phyloP scores from a whole-genome alignment of 306 rosid species.

The apple (Malus domestica) region DNA sequence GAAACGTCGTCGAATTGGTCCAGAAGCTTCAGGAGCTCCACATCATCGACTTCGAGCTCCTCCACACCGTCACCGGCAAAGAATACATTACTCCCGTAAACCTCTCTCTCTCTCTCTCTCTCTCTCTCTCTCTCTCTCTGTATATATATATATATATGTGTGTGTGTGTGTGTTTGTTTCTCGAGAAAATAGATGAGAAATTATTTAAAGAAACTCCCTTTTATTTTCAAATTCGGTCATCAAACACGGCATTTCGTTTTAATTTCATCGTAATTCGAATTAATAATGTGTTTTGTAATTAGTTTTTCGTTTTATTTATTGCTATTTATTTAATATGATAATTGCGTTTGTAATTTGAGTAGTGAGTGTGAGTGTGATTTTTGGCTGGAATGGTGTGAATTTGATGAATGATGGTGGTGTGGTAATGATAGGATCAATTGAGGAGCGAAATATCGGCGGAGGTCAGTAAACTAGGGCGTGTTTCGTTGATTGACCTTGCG shows the following conservation, averaged over 20 bases:
- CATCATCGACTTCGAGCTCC: conserved; percentile 92
- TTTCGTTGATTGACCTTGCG: conserved; percentile 79
- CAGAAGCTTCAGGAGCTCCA: conserved; percentile 87
- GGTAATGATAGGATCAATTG: conserved; percentile 61
- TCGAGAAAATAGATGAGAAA: background rate
- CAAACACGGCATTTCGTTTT: background rate
- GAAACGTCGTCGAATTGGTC: conserved; percentile 94
- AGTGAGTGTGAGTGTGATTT: background rate
- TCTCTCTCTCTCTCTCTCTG: too few species aligned
- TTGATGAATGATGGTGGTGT: background rate
- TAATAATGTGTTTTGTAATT: background rate
- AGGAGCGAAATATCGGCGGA: conserved; percentile 69
- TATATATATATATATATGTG: background rate
- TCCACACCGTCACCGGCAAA: conserved; percentile 90
- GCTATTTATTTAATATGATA: background rate
- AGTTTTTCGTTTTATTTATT: background rate
- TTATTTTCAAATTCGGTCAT: background rate
- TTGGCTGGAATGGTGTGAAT: background rate
- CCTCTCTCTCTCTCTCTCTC: conserved; percentile 6
- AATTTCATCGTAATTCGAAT: background rate
- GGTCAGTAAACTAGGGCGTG: conserved; percentile 67
- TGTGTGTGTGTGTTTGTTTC: background rate
- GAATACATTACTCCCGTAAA: conserved; percentile 91
- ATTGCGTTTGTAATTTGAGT: background rate
- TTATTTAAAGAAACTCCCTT: background rate